Evolutionary conservation across 768 basidiomycete species (phyloP).

Genomic region (Dentipellis sp.): DNA sequence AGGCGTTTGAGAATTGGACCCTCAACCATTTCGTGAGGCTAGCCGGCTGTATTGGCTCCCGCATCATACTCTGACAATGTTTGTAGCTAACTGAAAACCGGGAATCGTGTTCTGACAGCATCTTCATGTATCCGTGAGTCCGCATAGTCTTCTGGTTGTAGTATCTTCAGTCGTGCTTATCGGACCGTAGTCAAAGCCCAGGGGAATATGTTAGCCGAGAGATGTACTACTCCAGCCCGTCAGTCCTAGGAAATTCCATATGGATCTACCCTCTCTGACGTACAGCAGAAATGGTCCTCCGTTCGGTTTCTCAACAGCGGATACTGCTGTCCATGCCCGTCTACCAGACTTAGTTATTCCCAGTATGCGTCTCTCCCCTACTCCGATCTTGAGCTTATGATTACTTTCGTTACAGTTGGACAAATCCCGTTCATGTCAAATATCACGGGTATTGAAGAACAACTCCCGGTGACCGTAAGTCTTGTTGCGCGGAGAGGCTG

Average conservation of each 20-base stretch:
- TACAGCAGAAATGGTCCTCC: neutral
- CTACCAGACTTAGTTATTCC: neutral
- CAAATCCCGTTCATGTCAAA: neutral
- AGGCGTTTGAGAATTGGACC: neutral
- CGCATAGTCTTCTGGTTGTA: neutral
- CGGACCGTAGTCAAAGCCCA: neutral
- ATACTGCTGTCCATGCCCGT: neutral
- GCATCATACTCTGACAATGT: neutral
- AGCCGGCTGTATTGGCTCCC: neutral
- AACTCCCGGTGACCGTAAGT: neutral
- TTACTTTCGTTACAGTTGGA: neutral
- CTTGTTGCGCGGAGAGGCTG: neutral
- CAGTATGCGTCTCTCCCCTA: neutral
- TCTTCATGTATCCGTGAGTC: neutral
- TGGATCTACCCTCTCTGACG: neutral
- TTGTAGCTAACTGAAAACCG: neutral
- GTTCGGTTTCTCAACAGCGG: neutral
- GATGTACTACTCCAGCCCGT: neutral
- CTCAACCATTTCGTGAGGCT: neutral
- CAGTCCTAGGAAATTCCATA: neutral
- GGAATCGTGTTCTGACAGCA: neutral
- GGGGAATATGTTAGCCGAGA: neutral
- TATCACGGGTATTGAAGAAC: neutral
- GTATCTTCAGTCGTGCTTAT: neutral
- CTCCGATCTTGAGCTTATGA: too few relatives aligned